Evolutionary conservation across 495 filamentous ascomycete species (phyloP).

Genomic region (Aspergillus taichungensis): DNA sequence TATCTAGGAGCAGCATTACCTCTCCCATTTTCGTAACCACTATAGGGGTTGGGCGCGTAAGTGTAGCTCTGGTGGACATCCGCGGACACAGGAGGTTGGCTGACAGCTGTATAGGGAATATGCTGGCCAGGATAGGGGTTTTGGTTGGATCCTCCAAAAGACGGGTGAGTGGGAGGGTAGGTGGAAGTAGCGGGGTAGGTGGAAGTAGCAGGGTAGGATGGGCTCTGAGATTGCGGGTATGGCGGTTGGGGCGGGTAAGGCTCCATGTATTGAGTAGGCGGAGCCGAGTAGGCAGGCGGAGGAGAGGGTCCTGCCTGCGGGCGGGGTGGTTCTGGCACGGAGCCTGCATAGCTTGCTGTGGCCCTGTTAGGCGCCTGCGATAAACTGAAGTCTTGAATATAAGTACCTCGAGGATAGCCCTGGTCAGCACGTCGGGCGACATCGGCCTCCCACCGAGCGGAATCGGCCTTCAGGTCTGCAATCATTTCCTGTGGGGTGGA

Average conservation of each 20-base stretch:
- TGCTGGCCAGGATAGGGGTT: conserved; percentile 30
- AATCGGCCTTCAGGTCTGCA: conserved; percentile 75
- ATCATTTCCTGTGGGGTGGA: conserved; percentile 68
- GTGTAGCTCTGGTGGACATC: conserved; percentile 37
- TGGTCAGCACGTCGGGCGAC: conserved; percentile 43
- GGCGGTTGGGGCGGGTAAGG: conserved; percentile 24
- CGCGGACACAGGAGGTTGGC: conserved; percentile 30
- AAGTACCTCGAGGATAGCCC: conserved; percentile 40
- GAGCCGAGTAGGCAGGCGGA: conserved; percentile 31
- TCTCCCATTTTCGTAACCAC: conserved; percentile 35
- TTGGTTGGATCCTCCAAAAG: conserved; percentile 17
- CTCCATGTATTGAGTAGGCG: conserved; percentile 31
- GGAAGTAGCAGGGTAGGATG: conserved; percentile 24
- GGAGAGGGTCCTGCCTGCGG: conserved; percentile 32
- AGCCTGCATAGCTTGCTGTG: conserved; percentile 26
- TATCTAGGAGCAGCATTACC: conserved; percentile 37
- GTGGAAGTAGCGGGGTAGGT: conserved; percentile 27
- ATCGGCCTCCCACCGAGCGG: conserved; percentile 69
- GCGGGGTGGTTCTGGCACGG: conserved; percentile 29
- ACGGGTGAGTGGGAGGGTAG: conserved; percentile 34
- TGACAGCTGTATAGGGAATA: conserved; percentile 29
- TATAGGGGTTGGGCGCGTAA: conserved; percentile 28
- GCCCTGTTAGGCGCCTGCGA: conserved; percentile 31
- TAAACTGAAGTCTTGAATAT: conserved; percentile 34
- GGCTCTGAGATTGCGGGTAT: conserved; percentile 30